A percentile compares a stretch with the other conserved stretches of the same genome.
Conservation (phyloP, 176 grass and related monocot genomes). For the Eragrostis nindensis region DNA sequence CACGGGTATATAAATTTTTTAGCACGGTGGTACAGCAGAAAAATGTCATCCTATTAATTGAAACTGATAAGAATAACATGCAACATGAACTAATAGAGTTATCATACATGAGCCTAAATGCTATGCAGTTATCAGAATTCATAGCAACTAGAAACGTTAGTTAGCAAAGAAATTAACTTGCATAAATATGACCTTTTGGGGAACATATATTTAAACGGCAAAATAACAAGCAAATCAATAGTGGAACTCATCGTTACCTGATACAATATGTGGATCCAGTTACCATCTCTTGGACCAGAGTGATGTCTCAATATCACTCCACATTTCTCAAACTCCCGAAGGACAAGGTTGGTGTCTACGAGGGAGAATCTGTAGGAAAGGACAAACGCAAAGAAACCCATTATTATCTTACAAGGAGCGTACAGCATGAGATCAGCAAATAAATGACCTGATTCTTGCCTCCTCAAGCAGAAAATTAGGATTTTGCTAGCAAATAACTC, state of each 20-base stretch:
- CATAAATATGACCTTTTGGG: neutral
- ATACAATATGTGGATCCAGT: constrained; percentile 96
- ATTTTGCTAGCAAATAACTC: neutral
- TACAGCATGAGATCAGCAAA: neutral
- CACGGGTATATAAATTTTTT: neutral
- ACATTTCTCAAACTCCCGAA: constrained; percentile 90
- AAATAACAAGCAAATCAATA: neutral
- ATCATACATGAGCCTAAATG: neutral
- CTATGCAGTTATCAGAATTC: neutral
- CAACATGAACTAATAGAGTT: neutral
- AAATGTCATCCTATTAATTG: neutral
- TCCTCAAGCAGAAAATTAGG: neutral
- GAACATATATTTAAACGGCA: neutral
- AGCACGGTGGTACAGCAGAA: neutral
- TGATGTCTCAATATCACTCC: constrained; percentile 86
- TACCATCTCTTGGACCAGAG: constrained; percentile 71
- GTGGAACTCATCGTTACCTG: constrained; percentile 60
- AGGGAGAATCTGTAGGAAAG: constrained; percentile 60
- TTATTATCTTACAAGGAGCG: neutral
- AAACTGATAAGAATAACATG: neutral
- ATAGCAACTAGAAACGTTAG: neutral
- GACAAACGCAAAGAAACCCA: constrained; percentile 24
- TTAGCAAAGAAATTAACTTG: neutral
- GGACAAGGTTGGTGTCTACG: constrained; percentile 74
- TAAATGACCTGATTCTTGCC: neutral